Evolutionary conservation across 768 basidiomycete species (phyloP).

Genomic region (Tricholoma bakamatsutake): DNA sequence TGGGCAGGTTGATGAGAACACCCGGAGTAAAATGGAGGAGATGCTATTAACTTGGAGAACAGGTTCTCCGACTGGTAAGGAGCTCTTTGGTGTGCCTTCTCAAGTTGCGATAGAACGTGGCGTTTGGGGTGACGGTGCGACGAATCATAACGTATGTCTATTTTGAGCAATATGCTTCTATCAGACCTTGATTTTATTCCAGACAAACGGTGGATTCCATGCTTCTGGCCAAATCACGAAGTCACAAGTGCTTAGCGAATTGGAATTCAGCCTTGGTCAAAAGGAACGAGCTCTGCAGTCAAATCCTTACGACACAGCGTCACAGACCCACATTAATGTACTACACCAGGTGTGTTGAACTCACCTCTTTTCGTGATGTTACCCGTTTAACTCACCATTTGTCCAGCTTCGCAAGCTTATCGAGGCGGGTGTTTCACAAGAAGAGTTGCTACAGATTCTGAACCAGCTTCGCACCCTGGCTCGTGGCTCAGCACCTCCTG

Average conservation of each 20-base stretch:
- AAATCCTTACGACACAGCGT: constrained; percentile 66
- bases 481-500: constrained; percentile 34
- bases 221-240: constrained; percentile 53
- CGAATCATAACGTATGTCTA: constrained; percentile 34
- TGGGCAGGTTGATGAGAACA: constrained; percentile 74
- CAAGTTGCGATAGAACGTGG: constrained; percentile 83
- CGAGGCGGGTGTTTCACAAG: constrained; percentile 74
- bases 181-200: constrained; percentile 5
- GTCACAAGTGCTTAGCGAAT: constrained; percentile 75
- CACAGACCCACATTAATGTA: constrained; percentile 70
- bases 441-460: constrained; percentile 73
- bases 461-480: constrained; percentile 60
- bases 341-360: constrained; percentile 65
- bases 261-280: constrained; percentile 76
- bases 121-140: constrained; percentile 62
- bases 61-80: constrained; percentile 71
- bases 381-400: constrained; percentile 3
- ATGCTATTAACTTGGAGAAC: constrained; percentile 95
- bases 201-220: constrained; percentile 27
- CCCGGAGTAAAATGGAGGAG: constrained; percentile 95
- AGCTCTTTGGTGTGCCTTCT: constrained; percentile 78
- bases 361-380: neutral
- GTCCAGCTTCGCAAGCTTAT: constrained; percentile 63
- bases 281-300: constrained; percentile 69
- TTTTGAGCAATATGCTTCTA: constrained; percentile 6